These are phyloP conservation scores for Terfezia boudieri DNA, from an alignment of 495 filamentous ascomycete species.

Conservation along the genomic window DNA sequence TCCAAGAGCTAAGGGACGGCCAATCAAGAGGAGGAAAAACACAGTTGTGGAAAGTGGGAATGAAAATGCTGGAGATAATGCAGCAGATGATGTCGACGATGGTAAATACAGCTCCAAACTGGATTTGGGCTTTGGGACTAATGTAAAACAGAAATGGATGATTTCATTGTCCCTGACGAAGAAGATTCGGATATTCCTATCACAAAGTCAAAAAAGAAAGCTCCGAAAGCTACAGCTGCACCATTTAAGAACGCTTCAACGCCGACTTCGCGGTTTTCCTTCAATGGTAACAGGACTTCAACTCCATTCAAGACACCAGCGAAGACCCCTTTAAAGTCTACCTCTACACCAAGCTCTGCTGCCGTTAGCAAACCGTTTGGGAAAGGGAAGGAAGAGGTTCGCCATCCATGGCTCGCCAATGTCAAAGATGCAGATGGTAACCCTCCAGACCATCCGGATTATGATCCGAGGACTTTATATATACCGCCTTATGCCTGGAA, in stretches of 20 bases:
- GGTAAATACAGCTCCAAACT: neutral
- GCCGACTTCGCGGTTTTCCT: slow-evolving; percentile 31
- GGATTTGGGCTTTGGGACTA: neutral
- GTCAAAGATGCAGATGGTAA: slow-evolving; percentile 63
- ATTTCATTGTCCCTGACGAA: slow-evolving; percentile 29
- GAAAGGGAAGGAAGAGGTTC: slow-evolving; percentile 58
- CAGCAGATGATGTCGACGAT: neutral
- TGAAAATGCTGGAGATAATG: neutral
- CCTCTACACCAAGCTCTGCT: slow-evolving; percentile 30
- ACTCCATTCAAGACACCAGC: neutral
- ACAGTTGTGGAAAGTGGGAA: neutral
- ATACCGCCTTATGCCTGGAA: slow-evolving; percentile 56
- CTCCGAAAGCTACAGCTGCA: slow-evolving; percentile 23
- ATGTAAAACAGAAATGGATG: neutral
- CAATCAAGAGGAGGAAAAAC: neutral
- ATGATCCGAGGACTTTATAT: slow-evolving; percentile 76
- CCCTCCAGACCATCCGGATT: slow-evolving; percentile 60
- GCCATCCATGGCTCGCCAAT: slow-evolving; percentile 78
- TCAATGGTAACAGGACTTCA: slow-evolving; percentile 20
- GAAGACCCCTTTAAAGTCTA: slow-evolving; percentile 25
- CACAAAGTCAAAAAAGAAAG: slow-evolving; percentile 12
- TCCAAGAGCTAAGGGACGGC: neutral
- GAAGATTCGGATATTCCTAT: slow-evolving; percentile 51
- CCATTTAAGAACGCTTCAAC: slow-evolving; percentile 32
- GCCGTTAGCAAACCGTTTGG: slow-evolving; percentile 22